These are phyloP conservation scores for Lablab purpureus DNA, from an alignment of 306 rosid species.

Conservation along the genomic window DNA sequence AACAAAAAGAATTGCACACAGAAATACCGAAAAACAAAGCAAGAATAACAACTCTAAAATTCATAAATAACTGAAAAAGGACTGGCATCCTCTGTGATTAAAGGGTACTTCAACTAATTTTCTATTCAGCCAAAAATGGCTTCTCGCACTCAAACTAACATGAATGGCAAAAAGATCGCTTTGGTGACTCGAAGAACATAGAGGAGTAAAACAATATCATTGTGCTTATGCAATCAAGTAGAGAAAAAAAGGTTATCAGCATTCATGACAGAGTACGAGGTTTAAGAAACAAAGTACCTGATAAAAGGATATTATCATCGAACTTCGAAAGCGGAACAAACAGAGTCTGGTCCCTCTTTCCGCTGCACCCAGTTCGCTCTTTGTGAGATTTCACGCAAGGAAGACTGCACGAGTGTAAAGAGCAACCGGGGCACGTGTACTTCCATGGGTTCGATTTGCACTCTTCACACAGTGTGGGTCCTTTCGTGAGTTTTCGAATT, in stretches of 20 bases:
- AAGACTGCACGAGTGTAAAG: slow-evolving; percentile 79
- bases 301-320: slow-evolving; percentile 66
- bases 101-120: background rate
- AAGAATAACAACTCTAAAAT: background rate
- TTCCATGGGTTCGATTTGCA: slow-evolving; percentile 74
- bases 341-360: slow-evolving; percentile 71
- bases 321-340: slow-evolving; percentile 83
- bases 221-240: slow-evolving; percentile 1
- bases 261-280: slow-evolving; percentile 21
- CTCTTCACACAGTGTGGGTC: slow-evolving; percentile 60
- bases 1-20: background rate
- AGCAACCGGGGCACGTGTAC: slow-evolving; percentile 91
- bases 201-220: background rate
- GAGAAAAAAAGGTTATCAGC: background rate
- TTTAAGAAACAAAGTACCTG: slow-evolving; percentile 58
- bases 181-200: background rate
- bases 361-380: slow-evolving; percentile 70
- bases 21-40: background rate
- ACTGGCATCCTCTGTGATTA: background rate
- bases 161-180: background rate
- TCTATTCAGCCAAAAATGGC: background rate
- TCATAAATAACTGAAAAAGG: slow-evolving; percentile 12
- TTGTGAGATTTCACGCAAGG: slow-evolving; percentile 90
- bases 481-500: slow-evolving; percentile 28
- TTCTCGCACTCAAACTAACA: background rate